These are phyloP conservation scores for Seiridium cupressi DNA, from an alignment of 2,329 filamentous ascomycete species.

Conservation along the genomic window DNA sequence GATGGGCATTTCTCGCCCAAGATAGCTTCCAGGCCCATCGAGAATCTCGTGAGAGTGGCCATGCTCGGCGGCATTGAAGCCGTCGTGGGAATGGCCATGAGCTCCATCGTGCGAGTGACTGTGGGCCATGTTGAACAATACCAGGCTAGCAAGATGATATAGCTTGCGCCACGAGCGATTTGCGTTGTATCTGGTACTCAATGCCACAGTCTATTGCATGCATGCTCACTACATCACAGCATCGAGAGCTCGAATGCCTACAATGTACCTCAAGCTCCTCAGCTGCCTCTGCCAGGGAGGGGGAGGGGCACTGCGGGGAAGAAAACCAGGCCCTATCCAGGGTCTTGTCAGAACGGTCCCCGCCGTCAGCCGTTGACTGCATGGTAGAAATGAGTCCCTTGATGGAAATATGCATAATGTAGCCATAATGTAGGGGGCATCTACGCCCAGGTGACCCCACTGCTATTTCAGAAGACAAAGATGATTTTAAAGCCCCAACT, in stretches of 20 bases:
- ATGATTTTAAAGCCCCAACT: background rate
- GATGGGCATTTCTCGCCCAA: conserved; percentile 90
- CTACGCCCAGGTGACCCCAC: background rate
- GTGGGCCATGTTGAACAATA: conserved; percentile 32
- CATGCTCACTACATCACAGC: background rate
- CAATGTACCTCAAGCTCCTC: background rate
- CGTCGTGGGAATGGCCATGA: conserved; percentile 46
- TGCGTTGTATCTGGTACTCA: background rate
- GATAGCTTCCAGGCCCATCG: conserved; percentile 85
- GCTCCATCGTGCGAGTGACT: conserved; percentile 56
- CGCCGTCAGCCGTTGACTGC: background rate
- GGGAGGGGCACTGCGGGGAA: background rate
- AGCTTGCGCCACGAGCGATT: background rate
- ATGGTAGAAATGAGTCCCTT: background rate
- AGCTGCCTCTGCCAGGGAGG: background rate
- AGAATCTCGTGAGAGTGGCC: conserved; percentile 96
- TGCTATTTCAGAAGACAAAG: background rate
- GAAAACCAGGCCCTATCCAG: background rate
- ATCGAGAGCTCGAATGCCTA: background rate
- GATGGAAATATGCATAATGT: background rate
- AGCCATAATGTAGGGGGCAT: background rate
- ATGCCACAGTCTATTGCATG: too few species aligned
- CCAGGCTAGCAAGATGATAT: background rate
- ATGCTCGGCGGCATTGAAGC: conserved; percentile 65
- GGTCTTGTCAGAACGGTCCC: background rate